Percentiles rank a stretch among this genome's conserved stretches.
Evolutionary conservation across 495 filamentous ascomycete genomes (phyloP).

Genomic region (Penicillium subrubescens): DNA sequence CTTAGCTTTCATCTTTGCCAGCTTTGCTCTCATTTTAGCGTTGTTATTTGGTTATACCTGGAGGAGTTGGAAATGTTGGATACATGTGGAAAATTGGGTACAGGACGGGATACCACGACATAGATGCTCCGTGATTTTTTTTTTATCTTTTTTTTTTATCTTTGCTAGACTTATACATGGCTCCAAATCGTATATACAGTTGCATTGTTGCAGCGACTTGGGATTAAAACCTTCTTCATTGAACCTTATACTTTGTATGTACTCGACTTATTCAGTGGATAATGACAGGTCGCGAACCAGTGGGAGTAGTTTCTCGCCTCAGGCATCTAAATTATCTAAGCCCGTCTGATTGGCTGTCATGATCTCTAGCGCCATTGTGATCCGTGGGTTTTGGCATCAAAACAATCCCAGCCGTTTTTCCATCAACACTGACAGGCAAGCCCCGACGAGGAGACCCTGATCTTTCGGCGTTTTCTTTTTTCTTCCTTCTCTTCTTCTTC

Average conservation of each 20-base stretch:
- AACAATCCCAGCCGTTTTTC: slow-evolving; percentile 38
- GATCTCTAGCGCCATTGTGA: slow-evolving; percentile 34
- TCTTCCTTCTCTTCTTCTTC: slow-evolving; percentile 7
- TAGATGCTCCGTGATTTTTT: slow-evolving; percentile 16
- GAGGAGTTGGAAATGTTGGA: slow-evolving; percentile 16
- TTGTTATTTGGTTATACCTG: slow-evolving; percentile 15
- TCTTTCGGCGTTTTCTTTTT: slow-evolving; percentile 9
- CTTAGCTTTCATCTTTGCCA: slow-evolving; percentile 18
- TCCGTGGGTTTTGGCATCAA: slow-evolving; percentile 50
- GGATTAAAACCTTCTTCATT: neutral
- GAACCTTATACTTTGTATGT: neutral
- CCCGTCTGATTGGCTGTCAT: slow-evolving; percentile 32
- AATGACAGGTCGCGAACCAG: neutral
- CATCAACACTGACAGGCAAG: slow-evolving; percentile 32
- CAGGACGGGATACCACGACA: slow-evolving; percentile 5
- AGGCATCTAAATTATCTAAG: slow-evolving; percentile 28
- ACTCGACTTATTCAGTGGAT: neutral
- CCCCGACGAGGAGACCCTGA: slow-evolving; percentile 22
- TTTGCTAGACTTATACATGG: slow-evolving; percentile 12
- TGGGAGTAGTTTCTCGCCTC: slow-evolving; percentile 6
- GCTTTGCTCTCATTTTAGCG: slow-evolving; percentile 15
- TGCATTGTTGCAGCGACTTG: neutral
- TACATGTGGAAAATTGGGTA: slow-evolving; percentile 6
- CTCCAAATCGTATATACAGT: slow-evolving; percentile 6
- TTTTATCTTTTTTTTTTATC: neutral